These are phyloP conservation scores for Monosporozyma yasuniensis DNA, from an alignment of 805 yeast genomes.

Conservation along the genomic window DNA sequence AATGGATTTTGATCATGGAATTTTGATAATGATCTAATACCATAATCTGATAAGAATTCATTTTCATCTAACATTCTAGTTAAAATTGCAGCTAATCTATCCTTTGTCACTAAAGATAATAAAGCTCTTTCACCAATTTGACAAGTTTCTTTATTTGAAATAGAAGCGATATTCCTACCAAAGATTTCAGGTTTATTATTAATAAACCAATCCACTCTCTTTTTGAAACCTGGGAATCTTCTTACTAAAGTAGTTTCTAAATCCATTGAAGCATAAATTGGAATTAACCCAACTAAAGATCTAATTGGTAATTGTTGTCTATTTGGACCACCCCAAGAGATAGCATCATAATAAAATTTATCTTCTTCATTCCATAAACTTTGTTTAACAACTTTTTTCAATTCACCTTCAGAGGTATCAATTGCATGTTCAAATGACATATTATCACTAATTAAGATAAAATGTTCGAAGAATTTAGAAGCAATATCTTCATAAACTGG, in stretches of 20 bases:
- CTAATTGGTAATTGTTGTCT: conserved; percentile 72
- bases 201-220: conserved; percentile 76
- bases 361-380: conserved; percentile 88
- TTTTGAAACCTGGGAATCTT: conserved; percentile 73
- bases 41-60: conserved; percentile 78
- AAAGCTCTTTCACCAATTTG: conserved; percentile 73
- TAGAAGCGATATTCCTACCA: conserved; percentile 77
- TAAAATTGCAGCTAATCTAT: conserved; percentile 65
- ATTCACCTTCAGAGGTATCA: conserved; percentile 23
- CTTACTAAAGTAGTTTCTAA: conserved; percentile 76
- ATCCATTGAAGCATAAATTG: conserved; percentile 80
- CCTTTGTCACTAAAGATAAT: conserved; percentile 72
- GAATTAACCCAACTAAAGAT: conserved; percentile 85
- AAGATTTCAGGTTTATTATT: conserved; percentile 61
- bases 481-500: conserved; percentile 90
- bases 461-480: conserved; percentile 89
- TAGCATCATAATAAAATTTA: conserved; percentile 84
- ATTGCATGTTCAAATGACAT: conserved; percentile 56
- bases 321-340: conserved; percentile 61
- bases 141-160: conserved; percentile 47
- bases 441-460: conserved; percentile 84
- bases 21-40: conserved; percentile 82
- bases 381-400: conserved; percentile 38
- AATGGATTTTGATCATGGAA: conserved; percentile 80
- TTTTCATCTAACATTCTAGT: conserved; percentile 75